phyloP scores from a whole-genome alignment of 345 rosid genomes.

The Euphorbia pulcherrima region DNA sequence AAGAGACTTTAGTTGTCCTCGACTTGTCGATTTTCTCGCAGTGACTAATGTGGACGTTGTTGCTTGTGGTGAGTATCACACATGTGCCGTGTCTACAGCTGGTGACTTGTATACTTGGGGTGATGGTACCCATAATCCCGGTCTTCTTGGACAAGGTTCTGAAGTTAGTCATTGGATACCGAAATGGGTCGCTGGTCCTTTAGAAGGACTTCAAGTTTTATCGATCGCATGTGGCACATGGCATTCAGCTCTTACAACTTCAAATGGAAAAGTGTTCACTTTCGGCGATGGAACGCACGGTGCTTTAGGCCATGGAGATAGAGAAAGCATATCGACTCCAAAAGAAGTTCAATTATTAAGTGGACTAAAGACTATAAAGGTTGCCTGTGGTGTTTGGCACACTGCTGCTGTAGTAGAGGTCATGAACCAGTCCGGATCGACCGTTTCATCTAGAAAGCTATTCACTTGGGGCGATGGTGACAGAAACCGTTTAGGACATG shows the following conservation, averaged over 20 bases:
- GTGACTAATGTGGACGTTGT: conserved; percentile 66
- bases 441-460: conserved; percentile 55
- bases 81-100: conserved; percentile 68
- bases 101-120: conserved; percentile 94
- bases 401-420: conserved; percentile 95
- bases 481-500: conserved; percentile 83
- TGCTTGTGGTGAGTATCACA: conserved; percentile 84
- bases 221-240: conserved; percentile 87
- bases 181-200: conserved; percentile 70
- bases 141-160: conserved; percentile 84
- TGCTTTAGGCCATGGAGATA: conserved; percentile 85
- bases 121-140: conserved; percentile 75
- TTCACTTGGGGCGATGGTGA: conserved; percentile 99
- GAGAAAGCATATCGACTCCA: conserved; percentile 61
- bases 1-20: conserved; percentile 60
- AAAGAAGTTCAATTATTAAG: conserved; percentile 66
- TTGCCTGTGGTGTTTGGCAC: conserved; percentile 96
- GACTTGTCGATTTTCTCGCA: conserved; percentile 79
- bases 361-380: conserved; percentile 74
- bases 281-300: conserved; percentile 96
- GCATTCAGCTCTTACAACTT: conserved; percentile 88
- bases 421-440: conserved; percentile 51
- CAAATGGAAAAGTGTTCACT: conserved; percentile 80
- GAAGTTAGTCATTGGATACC: conserved; percentile 92
- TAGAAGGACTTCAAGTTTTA: conserved; percentile 87